Percentiles rank a stretch among this genome's conserved stretches.
Evolutionary conservation across 352 stramenopile species (phyloP).

Genomic region (Phytophthora sp.): DNA sequence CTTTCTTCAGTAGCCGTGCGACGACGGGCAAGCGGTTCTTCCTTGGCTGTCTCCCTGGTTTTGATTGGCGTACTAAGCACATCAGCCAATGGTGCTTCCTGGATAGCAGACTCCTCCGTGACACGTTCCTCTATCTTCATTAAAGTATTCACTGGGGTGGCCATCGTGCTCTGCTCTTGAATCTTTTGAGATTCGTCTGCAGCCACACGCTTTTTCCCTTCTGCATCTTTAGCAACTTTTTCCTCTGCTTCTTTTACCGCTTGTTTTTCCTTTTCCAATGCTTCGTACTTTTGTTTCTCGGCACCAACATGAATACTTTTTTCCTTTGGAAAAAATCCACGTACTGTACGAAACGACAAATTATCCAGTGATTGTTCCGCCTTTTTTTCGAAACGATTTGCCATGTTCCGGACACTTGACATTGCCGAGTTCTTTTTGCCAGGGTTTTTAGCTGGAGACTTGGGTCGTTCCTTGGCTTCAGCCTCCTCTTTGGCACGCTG

Average conservation of each 20-base stretch:
- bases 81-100: constrained; percentile 12
- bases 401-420: constrained; percentile 53
- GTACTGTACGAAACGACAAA: constrained; percentile 57
- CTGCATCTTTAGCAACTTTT: constrained; percentile 29
- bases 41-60: background rate
- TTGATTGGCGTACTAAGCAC: constrained; percentile 19
- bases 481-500: constrained; percentile 32
- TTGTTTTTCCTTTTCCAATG: constrained; percentile 52
- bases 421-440: constrained; percentile 32
- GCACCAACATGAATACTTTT: constrained; percentile 53
- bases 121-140: constrained; percentile 4
- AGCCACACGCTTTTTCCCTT: constrained; percentile 23
- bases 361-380: constrained; percentile 52
- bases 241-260: constrained; percentile 35
- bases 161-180: constrained; percentile 8
- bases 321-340: constrained; percentile 58
- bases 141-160: background rate
- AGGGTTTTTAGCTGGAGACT: constrained; percentile 22
- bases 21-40: constrained; percentile 21
- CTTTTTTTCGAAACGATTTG: constrained; percentile 54
- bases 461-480: constrained; percentile 22
- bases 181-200: background rate
- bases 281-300: constrained; percentile 62
- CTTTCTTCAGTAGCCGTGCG: constrained; percentile 24
- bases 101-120: background rate